Conservation (phyloP, 495 filamentous ascomycete genomes). For the Penicillium nucicola region DNA sequence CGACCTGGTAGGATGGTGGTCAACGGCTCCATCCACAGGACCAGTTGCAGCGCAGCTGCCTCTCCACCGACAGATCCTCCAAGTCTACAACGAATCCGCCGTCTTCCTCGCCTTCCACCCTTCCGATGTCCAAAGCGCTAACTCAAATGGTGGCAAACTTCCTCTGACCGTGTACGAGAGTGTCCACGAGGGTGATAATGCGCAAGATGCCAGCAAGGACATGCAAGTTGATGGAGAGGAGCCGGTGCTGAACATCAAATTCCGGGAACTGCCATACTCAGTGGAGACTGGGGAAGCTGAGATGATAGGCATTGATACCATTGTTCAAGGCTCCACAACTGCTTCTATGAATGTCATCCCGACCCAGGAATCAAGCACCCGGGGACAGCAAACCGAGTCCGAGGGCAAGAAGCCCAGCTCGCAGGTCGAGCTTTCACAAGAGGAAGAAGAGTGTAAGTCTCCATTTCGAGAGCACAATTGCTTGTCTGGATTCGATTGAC, state of each 20-base stretch:
- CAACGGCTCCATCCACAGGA: conserved; percentile 69
- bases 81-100: conserved; percentile 77
- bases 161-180: conserved; percentile 89
- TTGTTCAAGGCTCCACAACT: conserved; percentile 77
- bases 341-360: conserved; percentile 45
- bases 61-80: conserved; percentile 72
- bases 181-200: conserved; percentile 64
- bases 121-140: conserved; percentile 45
- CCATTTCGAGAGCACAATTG: not conserved
- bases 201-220: conserved; percentile 55
- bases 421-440: conserved; percentile 56
- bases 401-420: conserved; percentile 38
- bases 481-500: conserved; percentile 8
- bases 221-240: conserved; percentile 73
- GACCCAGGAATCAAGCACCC: conserved; percentile 8
- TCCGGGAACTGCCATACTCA: conserved; percentile 78
- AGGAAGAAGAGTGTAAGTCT: conserved; percentile 71
- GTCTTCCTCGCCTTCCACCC: conserved; percentile 85
- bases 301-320: conserved; percentile 93
- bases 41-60: conserved; percentile 64
- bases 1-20: conserved; percentile 95
- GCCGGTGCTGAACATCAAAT: conserved; percentile 57
- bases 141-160: conserved; percentile 66
- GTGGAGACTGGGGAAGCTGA: conserved; percentile 94
- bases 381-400: conserved; percentile 15